A percentile compares a stretch with the other conserved stretches of the same genome.
Conservation (phyloP, 805 yeast genomes). For the Metschnikowia vanudenii region DNA sequence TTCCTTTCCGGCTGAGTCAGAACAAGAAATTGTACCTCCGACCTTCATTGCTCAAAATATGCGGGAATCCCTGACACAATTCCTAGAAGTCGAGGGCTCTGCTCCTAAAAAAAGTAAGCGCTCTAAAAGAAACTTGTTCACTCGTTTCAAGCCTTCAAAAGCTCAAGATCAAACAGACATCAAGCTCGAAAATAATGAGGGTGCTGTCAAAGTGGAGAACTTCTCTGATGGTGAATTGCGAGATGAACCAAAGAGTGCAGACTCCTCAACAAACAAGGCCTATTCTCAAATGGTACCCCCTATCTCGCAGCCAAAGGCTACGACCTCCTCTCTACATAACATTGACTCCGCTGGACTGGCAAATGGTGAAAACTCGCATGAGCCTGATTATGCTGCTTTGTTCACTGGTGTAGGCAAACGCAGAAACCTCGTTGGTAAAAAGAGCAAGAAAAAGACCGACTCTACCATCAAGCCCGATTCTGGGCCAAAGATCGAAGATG, state of each 20-base stretch:
- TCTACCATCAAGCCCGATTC: conserved; percentile 23
- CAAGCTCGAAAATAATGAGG: neutral
- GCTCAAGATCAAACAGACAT: conserved; percentile 6
- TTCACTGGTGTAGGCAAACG: conserved; percentile 45
- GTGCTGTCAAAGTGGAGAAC: neutral
- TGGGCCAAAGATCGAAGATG: neutral
- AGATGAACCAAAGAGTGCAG: neutral
- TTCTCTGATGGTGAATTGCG: neutral
- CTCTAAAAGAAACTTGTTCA: conserved; percentile 37
- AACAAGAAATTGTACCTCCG: neutral
- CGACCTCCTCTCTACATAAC: conserved; percentile 7
- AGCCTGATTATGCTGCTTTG: conserved; percentile 44
- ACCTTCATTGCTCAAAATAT: neutral
- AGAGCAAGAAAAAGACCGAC: conserved; percentile 24
- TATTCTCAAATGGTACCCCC: neutral
- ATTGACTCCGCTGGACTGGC: conserved; percentile 12
- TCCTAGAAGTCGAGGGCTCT: conserved; percentile 5
- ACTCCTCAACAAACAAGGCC: neutral
- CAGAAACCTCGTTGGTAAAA: conserved; percentile 29
- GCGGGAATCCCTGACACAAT: neutral
- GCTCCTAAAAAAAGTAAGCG: conserved; percentile 30
- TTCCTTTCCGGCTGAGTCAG: neutral
- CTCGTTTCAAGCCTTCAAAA: conserved; percentile 33
- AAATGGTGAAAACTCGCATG: conserved; percentile 13
- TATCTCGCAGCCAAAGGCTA: neutral